phyloP scores from a whole-genome alignment of 2,329 filamentous ascomycete species.

The Mycosphaerella sp. region DNA sequence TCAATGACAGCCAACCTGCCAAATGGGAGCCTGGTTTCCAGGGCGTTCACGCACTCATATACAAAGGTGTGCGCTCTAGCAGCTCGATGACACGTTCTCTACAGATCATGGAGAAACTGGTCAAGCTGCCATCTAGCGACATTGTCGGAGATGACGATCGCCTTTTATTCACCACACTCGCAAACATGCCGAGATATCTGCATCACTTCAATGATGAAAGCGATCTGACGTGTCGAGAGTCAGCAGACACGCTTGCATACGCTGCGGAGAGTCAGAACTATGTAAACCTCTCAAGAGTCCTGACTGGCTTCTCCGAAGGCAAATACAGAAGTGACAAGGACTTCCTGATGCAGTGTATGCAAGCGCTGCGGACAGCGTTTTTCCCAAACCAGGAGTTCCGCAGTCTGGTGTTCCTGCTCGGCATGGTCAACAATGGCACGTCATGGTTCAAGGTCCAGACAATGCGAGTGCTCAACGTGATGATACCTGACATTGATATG shows the following conservation, averaged over 20 bases:
- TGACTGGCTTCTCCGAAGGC: slow-evolving; percentile 63
- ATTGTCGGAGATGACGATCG: slow-evolving; percentile 78
- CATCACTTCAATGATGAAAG: slow-evolving; percentile 65
- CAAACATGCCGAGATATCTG: slow-evolving; percentile 84
- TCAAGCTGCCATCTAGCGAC: slow-evolving; percentile 69
- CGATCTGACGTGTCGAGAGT: slow-evolving; percentile 52
- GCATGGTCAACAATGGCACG: slow-evolving; percentile 79
- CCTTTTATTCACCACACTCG: slow-evolving; percentile 77
- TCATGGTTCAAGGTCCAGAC: slow-evolving; percentile 89
- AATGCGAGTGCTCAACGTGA: slow-evolving; percentile 78
- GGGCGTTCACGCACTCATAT: slow-evolving; percentile 75
- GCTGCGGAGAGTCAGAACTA: slow-evolving; percentile 69
- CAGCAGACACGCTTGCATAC: slow-evolving; percentile 62
- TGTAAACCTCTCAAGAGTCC: slow-evolving; percentile 58
- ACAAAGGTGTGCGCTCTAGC: slow-evolving; percentile 88
- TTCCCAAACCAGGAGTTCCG: slow-evolving; percentile 77
- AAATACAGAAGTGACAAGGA: slow-evolving; percentile 64
- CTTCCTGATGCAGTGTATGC: slow-evolving; percentile 68
- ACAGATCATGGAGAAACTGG: slow-evolving; percentile 68
- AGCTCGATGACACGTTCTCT: slow-evolving; percentile 73
- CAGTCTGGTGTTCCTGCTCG: slow-evolving; percentile 83
- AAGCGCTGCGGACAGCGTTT: slow-evolving; percentile 68
- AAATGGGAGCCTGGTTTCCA: slow-evolving; percentile 88
- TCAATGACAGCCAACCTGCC: slow-evolving; percentile 72
- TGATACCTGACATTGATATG: slow-evolving; percentile 91